Evolutionary conservation across 2,329 filamentous ascomycete species (phyloP).

Genomic region (Aspergillus sp.): DNA sequence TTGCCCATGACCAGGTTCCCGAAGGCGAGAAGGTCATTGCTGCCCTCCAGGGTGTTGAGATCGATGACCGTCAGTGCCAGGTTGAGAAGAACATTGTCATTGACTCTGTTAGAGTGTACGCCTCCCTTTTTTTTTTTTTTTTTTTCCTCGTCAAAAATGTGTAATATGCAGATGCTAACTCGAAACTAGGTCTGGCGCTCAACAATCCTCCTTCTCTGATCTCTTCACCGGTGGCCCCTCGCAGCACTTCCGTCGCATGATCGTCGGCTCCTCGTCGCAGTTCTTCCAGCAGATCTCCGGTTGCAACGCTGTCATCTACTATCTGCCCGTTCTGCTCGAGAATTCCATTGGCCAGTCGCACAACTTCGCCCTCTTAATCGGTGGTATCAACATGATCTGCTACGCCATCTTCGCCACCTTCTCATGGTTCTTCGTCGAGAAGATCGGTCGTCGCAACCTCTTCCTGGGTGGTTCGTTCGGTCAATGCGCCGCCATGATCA

Average conservation of each 20-base stretch:
- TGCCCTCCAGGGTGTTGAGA: conserved; percentile 35
- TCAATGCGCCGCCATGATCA: neutral
- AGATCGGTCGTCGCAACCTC: conserved; percentile 1
- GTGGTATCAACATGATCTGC: conserved; percentile 1
- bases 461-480: neutral
- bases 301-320: conserved; percentile 2
- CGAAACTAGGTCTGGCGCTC: neutral
- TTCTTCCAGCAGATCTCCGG: conserved; percentile 1
- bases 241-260: conserved; percentile 1
- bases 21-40: conserved; percentile 41
- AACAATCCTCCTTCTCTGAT: neutral
- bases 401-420: conserved; percentile 1
- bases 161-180: neutral
- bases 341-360: neutral
- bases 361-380: neutral
- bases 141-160: conserved; percentile 7
- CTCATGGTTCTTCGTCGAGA: conserved; percentile 1
- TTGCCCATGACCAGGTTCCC: conserved; percentile 31
- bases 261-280: conserved; percentile 1
- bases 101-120: conserved; percentile 15
- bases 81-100: neutral
- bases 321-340: conserved; percentile 1
- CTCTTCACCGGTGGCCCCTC: neutral
- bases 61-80: conserved; percentile 18
- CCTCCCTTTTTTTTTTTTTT: conserved; percentile 19